Base-by-base conservation (phyloP, 1,284 basidiomycete genomes). In the Chiua sp. region DNA sequence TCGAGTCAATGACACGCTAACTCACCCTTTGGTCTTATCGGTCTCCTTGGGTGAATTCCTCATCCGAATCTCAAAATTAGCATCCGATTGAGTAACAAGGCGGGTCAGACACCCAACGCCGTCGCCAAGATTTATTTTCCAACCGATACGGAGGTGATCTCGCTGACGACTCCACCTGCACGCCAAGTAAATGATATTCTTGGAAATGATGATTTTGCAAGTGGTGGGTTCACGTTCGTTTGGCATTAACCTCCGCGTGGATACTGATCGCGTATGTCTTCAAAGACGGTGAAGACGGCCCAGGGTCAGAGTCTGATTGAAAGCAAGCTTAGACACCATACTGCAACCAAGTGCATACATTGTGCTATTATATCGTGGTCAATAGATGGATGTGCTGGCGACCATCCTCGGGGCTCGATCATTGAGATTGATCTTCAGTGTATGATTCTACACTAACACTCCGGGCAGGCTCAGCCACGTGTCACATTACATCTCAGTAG, bases 61-160 rank as follows among this genome's bases (percentile, higher is more conserved):
- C n/a, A n/a, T 39, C 32, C 12, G 13, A 39, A 42, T 35, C 30
- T 30, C 13, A 8, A n/a, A 44, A 42, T 51, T 57, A 72, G 74
- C 15, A 70, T 63, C 20, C 60, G 65, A 46, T 39, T 67, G 60
- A 56, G 53, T 16, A 73, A 73, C 59, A 74, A 67, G 60, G 63
- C 67, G 4, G 33, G 65, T 32, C 73, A 68, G 44, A 74, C 70
- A 30, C 67, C 70, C 23, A 70, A 61, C 20, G 67, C 52, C 15
- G 60, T 69, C 16, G 57, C 64, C 10, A 55, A 53, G 18, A 75
- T 75, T 13, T 64, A 71, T 50, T 74, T 46, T 42, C 64, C 64
- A 16, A 18, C 51, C 0, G 74, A 75, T 50, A 57, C 33, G 1
- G 56, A 61, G 15, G 64, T 72, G 30, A 54, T 32, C 18, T 64